phyloP scores from a whole-genome alignment of 495 filamentous ascomycete genomes.

The Hapsidospora chrysogenum region DNA sequence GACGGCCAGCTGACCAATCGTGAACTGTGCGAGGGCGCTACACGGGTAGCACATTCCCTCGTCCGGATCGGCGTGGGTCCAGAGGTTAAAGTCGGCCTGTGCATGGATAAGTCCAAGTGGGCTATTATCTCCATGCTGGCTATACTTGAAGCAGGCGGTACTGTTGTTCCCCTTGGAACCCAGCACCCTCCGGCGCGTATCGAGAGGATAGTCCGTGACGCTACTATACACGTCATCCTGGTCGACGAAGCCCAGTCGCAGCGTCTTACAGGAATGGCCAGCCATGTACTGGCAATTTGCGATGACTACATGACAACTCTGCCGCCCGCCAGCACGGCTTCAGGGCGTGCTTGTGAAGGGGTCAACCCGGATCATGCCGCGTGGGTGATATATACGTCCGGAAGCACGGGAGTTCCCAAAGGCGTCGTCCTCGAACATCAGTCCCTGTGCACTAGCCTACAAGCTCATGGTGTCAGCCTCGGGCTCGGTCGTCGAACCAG shows the following conservation, averaged over 20 bases:
- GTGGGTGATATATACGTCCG: neutral
- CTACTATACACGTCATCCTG: conserved; percentile 23
- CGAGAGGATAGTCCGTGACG: neutral
- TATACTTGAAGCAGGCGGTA: conserved; percentile 14
- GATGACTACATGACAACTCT: neutral
- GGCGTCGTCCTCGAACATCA: conserved; percentile 1
- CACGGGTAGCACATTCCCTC: conserved; percentile 24
- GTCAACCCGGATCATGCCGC: neutral
- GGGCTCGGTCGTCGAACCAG: conserved; percentile 6
- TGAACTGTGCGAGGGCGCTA: conserved; percentile 27
- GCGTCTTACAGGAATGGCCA: neutral
- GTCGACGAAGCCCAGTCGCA: conserved; percentile 6
- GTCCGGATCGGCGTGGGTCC: conserved; percentile 20
- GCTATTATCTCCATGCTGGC: conserved; percentile 28
- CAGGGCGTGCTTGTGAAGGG: neutral
- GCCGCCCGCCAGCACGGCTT: neutral
- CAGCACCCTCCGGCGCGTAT: neutral
- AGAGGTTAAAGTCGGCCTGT: conserved; percentile 24
- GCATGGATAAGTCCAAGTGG: conserved; percentile 26
- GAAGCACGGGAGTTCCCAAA: neutral
- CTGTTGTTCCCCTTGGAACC: neutral
- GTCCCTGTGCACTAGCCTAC: neutral
- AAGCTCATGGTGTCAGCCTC: neutral
- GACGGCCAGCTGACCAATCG: conserved; percentile 36
- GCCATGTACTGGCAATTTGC: neutral